Evolutionary conservation across 2,329 filamentous ascomycete species (phyloP), one percentile per base, ranked within the genome.

Genomic region (Apiospora marii): DNA sequence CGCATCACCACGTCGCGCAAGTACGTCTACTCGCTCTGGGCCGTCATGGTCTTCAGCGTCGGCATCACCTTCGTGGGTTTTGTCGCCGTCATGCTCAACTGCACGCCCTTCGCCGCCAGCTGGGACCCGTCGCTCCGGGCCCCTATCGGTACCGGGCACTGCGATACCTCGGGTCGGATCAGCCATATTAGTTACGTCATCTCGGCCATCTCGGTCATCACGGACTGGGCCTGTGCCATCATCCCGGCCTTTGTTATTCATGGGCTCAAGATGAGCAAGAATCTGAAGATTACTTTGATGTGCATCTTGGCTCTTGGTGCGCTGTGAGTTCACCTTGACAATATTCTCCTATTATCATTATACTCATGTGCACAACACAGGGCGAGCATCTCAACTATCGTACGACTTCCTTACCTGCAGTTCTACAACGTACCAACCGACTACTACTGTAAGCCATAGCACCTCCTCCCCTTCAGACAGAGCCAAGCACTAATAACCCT

Each of bases 1-100:
- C 73, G 76, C 14, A 73, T 77, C 67, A 72, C 75, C 19, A 58
- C 34, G n/a, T 41, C 70, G 14, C 75, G 73, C 70, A 72, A 69
- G 51, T 76, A 74, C 48, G 71, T 72, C 3, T 72, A 75, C 22
- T 74, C 75, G 16, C 22, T 77, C 16, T 76, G 76, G 76, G 7
- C 58, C 16, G 49, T 75, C 41, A 75, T 77, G 27, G 22, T 71
- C 37, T n/a, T 75, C 43, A 75, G 71, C 49, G 22, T 71, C 13
- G 48, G 75, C n/a, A 69, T 51, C 24, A 58, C 72, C 0, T 41
- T 71, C 27, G 16, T 72, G 10, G 75, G 72, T 4, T 70, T 77
- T 13, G 41, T 53, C 16, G 48, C 67, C 30, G 58, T 74, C 24
- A 24, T 75, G 43, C 14, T 37, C 3, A 72, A 74, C 48, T 77